These are phyloP conservation scores for Candida vartiovaarae DNA, from an alignment of 805 yeast genomes.

Conservation along the genomic window DNA sequence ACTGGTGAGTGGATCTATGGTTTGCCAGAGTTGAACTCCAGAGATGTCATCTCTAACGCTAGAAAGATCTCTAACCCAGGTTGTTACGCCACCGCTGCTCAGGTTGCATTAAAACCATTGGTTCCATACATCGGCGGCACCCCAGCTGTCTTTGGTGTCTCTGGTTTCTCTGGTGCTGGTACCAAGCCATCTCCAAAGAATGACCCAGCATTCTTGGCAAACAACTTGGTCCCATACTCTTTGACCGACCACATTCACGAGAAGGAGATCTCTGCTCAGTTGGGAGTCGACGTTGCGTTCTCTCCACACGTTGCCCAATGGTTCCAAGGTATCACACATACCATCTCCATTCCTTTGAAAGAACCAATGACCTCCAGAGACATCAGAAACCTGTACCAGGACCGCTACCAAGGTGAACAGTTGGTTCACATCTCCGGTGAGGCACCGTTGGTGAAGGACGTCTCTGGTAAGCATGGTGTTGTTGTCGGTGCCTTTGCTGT, in stretches of 20 bases:
- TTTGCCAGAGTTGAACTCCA: conserved; percentile 80
- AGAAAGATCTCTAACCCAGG: conserved; percentile 93
- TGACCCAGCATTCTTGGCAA: conserved; percentile 62
- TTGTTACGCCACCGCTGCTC: conserved; percentile 98
- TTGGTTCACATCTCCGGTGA: conserved; percentile 83
- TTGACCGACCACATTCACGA: conserved; percentile 97
- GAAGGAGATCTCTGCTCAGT: conserved; percentile 76
- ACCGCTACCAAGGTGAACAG: conserved; percentile 80
- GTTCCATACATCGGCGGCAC: conserved; percentile 57
- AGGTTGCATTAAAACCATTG: conserved; percentile 84
- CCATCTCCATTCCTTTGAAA: conserved; percentile 84
- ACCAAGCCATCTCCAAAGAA: conserved; percentile 97
- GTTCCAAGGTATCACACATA: conserved; percentile 97
- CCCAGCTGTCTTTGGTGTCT: conserved; percentile 89
- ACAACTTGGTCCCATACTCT: conserved; percentile 91
- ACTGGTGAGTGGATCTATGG: conserved; percentile 91
- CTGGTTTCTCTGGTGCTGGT: conserved; percentile 99
- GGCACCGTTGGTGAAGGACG: conserved; percentile 87
- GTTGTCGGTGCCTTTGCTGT: conserved; percentile 95
- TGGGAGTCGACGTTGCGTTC: conserved; percentile 78
- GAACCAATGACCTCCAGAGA: conserved; percentile 69
- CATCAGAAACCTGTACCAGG: conserved; percentile 78
- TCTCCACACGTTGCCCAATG: conserved; percentile 98
- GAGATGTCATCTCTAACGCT: conserved; percentile 61
- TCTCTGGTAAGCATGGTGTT: conserved; percentile 91